These are phyloP conservation scores for Ascochyta fabae DNA, from an alignment of 2,329 filamentous ascomycete genomes.

Conservation along the genomic window DNA sequence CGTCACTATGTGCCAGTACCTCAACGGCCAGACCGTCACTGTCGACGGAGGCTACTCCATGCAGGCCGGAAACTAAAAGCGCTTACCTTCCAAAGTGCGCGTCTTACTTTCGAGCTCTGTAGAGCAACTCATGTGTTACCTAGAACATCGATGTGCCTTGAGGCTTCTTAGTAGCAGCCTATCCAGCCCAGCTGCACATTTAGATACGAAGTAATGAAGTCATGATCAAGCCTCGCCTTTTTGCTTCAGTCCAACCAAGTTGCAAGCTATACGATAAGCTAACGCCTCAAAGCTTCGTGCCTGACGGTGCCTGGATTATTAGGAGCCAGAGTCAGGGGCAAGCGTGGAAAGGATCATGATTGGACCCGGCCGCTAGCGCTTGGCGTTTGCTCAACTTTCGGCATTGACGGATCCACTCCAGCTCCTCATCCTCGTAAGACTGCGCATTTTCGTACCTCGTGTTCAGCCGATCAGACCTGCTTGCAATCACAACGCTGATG, in stretches of 20 bases:
- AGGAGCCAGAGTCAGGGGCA: constrained; percentile 21
- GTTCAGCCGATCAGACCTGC: neutral
- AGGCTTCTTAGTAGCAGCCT: neutral
- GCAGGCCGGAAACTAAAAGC: constrained; percentile 40
- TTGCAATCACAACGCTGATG: neutral
- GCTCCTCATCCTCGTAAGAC: constrained; percentile 8
- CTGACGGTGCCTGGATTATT: neutral
- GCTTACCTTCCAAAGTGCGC: neutral
- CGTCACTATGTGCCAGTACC: constrained; percentile 57
- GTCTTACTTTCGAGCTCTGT: constrained; percentile 6
- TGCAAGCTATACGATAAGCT: constrained; percentile 19
- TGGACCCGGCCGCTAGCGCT: constrained; percentile 15
- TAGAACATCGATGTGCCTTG: constrained; percentile 3
- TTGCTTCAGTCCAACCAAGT: neutral
- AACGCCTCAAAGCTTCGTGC: constrained; percentile 31
- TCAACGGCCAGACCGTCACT: constrained; percentile 57
- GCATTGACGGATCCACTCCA: constrained; percentile 18
- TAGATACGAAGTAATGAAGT: constrained; percentile 19
- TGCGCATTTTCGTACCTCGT: constrained; percentile 7
- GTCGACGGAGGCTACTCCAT: constrained; percentile 62
- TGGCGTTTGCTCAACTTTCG: constrained; percentile 28
- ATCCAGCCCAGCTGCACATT: neutral
- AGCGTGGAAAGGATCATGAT: constrained; percentile 2
- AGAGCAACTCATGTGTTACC: constrained; percentile 12
- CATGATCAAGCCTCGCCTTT: constrained; percentile 6